A percentile compares a stretch with the other conserved stretches of the same genome.
Evolutionary conservation across 2,329 filamentous ascomycete species (phyloP).

Genomic region (Calonectria hongkongensis): DNA sequence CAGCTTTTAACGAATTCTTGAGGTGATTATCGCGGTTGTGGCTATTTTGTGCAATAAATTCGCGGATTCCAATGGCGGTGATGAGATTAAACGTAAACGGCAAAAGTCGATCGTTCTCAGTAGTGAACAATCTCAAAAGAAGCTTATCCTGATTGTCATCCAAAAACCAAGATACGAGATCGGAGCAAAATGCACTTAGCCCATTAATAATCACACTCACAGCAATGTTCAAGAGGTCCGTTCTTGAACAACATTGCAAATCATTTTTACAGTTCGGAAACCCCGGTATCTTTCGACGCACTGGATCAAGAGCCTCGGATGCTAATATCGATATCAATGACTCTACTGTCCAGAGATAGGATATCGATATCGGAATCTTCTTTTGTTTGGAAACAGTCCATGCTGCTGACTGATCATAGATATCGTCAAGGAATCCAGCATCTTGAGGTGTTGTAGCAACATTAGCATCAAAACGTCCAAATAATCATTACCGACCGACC

Average conservation of each 20-base stretch:
- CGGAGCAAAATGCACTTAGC: not conserved
- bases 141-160: not conserved
- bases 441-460: too few relatives aligned
- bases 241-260: not conserved
- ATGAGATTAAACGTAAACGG: not conserved
- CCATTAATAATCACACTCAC: constrained; percentile 1
- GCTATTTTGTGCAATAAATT: not conserved
- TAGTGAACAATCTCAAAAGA: not conserved
- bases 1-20: not conserved
- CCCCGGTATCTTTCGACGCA: not conserved
- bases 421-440: too few relatives aligned
- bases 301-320: not conserved
- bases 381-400: too few relatives aligned
- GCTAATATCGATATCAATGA: not conserved
- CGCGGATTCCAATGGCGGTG: not conserved
- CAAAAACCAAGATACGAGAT: not conserved
- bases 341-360: not conserved
- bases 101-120: not conserved
- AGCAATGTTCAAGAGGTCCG: not conserved
- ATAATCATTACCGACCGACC: not conserved
- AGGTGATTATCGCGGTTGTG: not conserved
- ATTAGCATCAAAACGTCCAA: too few relatives aligned
- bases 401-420: too few relatives aligned
- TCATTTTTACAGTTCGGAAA: not conserved
- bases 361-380: not conserved